Conservation (phyloP, 306 rosid genomes). For the Ochetophila trinervis region DNA sequence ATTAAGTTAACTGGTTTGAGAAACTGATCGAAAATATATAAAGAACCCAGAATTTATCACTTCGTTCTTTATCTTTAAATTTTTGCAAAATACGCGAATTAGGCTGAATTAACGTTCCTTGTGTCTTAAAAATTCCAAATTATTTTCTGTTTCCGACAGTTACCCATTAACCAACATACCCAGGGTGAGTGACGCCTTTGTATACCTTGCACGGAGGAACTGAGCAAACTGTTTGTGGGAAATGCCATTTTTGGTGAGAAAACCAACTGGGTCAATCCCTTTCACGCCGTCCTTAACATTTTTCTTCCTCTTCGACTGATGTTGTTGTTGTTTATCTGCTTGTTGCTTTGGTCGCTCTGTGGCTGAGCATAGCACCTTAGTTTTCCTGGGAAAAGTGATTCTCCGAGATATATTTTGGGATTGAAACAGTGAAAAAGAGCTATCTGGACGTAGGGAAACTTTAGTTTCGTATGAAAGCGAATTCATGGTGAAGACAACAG, state of each 20-base stretch:
- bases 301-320: slow-evolving; percentile 26
- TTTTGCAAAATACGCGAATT: too few species aligned
- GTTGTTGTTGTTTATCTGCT: slow-evolving; percentile 23
- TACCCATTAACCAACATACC: slow-evolving; percentile 8
- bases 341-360: slow-evolving; percentile 54
- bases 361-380: slow-evolving; percentile 50
- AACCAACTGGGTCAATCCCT: slow-evolving; percentile 80
- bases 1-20: too few species aligned
- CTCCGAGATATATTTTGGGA: slow-evolving; percentile 33
- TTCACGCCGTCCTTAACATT: slow-evolving; percentile 43
- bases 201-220: slow-evolving; percentile 91
- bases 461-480: slow-evolving; percentile 42
- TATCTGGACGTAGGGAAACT: slow-evolving; percentile 32
- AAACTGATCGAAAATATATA: too few species aligned
- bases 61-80: too few species aligned
- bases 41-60: too few species aligned
- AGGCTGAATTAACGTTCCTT: too few species aligned
- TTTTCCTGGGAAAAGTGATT: slow-evolving; percentile 42
- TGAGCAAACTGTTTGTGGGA: slow-evolving; percentile 73
- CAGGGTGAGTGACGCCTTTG: not conserved
- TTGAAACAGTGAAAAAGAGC: slow-evolving; percentile 31
- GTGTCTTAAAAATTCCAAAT: not conserved
- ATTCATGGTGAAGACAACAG: slow-evolving; percentile 34
- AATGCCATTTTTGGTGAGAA: slow-evolving; percentile 72
- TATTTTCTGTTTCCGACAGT: slow-evolving; percentile 8